These are phyloP conservation scores for Lichtheimia ornata DNA, from an alignment of 371 early-diverging fungal genomes.

Conservation along the genomic window DNA sequence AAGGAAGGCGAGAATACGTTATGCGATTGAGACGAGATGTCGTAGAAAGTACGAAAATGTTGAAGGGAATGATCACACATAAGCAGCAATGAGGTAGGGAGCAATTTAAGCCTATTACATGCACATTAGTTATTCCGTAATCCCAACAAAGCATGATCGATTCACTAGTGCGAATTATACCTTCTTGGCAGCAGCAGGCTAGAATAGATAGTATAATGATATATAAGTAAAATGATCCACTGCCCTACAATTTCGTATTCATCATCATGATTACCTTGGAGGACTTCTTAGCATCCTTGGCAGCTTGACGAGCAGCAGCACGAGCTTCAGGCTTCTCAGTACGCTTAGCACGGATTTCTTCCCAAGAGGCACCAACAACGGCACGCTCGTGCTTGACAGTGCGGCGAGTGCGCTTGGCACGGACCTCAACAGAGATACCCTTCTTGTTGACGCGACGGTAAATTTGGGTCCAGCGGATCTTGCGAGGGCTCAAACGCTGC, in stretches of 20 bases:
- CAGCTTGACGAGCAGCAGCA: slow-evolving; percentile 88
- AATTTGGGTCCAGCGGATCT: slow-evolving; percentile 95
- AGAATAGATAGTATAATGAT: no score
- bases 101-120: no score
- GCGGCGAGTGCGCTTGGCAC: slow-evolving; percentile 95
- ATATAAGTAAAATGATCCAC: no score
- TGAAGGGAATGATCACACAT: no score
- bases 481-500: slow-evolving; percentile 95
- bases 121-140: no score
- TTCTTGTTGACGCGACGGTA: slow-evolving; percentile 98
- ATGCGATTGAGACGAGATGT: no score
- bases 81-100: no score
- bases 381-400: slow-evolving; percentile 96
- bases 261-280: no score
- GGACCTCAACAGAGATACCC: slow-evolving; percentile 93
- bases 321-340: slow-evolving; percentile 94
- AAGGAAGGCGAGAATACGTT: no score
- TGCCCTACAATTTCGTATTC: no score
- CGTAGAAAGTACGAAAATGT: no score
- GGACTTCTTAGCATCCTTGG: slow-evolving; percentile 82
- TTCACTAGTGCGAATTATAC: not conserved
- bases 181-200: slow-evolving; percentile 51
- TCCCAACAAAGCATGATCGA: no score
- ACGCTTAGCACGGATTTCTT: slow-evolving; percentile 95
- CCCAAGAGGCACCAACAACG: slow-evolving; percentile 93